A percentile compares a stretch with the other conserved stretches of the same genome.
phyloP scores from a whole-genome alignment of 495 filamentous ascomycete genomes.

The Pseudoneurospora amorphoporcata region DNA sequence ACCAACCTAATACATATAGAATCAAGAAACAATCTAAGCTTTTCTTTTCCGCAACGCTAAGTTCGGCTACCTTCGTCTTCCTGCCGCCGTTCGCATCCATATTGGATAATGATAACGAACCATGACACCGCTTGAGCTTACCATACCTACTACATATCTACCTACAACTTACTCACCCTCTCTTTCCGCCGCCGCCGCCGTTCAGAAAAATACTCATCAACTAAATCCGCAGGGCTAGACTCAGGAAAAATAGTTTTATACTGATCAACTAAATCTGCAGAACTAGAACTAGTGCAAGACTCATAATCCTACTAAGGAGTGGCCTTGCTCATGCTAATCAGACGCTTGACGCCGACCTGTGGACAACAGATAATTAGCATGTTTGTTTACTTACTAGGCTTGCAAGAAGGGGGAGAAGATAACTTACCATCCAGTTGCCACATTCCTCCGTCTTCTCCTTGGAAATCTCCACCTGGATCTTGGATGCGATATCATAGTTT shows the following conservation, averaged over 20 bases:
- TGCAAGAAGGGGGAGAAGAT: background rate
- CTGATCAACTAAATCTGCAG: background rate
- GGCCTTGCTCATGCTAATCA: conserved; percentile 83
- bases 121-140: background rate
- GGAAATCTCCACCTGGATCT: conserved; percentile 72
- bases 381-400: background rate
- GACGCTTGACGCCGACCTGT: conserved; percentile 80
- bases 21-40: background rate
- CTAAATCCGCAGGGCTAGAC: background rate
- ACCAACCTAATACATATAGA: background rate
- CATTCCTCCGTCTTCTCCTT: conserved; percentile 76
- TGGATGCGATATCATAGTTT: conserved; percentile 66
- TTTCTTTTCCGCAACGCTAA: background rate
- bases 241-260: background rate
- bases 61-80: background rate
- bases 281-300: background rate
- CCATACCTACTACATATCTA: background rate
- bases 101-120: background rate
- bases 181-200: background rate
- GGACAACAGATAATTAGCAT: conserved; percentile 1
- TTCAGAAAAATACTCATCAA: background rate
- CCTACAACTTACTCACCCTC: background rate
- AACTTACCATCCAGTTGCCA: conserved; percentile 89
- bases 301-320: conserved; percentile 39
- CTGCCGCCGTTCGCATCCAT: background rate